A percentile compares a stretch with the other conserved stretches of the same genome.
Conservation (phyloP, 2,329 filamentous ascomycete species). For the Sporothrix protearum region DNA sequence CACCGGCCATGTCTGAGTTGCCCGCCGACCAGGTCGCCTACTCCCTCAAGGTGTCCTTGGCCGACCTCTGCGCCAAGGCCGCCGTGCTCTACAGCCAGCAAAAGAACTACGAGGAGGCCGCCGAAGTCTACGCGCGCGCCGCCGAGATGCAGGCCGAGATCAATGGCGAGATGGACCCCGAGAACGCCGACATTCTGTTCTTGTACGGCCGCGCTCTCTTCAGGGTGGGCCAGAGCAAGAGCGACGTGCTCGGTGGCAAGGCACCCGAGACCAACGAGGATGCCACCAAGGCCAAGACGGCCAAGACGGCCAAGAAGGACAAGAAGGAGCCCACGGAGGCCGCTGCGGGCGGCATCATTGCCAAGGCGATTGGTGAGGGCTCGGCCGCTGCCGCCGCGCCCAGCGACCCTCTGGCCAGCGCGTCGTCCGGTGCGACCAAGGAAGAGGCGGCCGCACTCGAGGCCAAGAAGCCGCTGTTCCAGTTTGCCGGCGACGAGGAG, state of each 20-base stretch:
- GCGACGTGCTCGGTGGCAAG: conserved; percentile 85
- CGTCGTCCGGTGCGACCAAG: conserved; percentile 23
- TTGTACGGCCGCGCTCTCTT: conserved; percentile 91
- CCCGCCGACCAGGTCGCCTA: conserved; percentile 35
- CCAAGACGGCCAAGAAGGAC: conserved; percentile 41
- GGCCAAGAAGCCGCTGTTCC: conserved; percentile 75
- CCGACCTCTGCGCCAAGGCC: conserved; percentile 75
- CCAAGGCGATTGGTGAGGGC: conserved; percentile 37
- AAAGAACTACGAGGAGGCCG: conserved; percentile 72
- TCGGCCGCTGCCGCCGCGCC: too few species aligned
- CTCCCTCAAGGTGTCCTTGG: conserved; percentile 59
- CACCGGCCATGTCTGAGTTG: conserved; percentile 35
- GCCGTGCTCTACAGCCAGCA: conserved; percentile 84
- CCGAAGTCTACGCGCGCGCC: conserved; percentile 83
- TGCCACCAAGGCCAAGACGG: conserved; percentile 40
- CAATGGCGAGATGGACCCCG: conserved; percentile 85
- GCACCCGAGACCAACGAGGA: conserved; percentile 52
- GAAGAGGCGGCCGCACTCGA: conserved; percentile 36
- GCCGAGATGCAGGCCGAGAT: conserved; percentile 85
- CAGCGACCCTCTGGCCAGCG: not conserved
- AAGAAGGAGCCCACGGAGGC: conserved; percentile 44
- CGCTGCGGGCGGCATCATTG: conserved; percentile 40
- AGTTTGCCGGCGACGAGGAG: conserved; percentile 92
- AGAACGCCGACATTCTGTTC: conserved; percentile 92
- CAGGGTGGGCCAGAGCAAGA: conserved; percentile 89